Conservation (phyloP, 2,329 filamentous ascomycete species). For the Endoconidiophora laricicola region DNA sequence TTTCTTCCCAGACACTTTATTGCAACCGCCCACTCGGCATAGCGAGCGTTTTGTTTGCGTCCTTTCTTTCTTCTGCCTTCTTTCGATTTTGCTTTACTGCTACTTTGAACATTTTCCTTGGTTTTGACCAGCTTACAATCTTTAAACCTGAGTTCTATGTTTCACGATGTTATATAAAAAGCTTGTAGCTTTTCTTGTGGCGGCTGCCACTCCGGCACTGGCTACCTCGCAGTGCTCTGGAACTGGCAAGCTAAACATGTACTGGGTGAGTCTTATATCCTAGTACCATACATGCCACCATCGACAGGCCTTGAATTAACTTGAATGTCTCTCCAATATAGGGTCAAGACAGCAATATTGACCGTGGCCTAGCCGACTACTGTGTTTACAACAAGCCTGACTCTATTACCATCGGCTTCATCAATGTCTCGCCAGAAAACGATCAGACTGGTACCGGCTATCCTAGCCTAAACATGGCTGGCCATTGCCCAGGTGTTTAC, state of each 20-base stretch:
- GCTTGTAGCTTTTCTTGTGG: slow-evolving; percentile 4
- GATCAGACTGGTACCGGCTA: slow-evolving; percentile 19
- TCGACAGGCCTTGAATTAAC: background rate
- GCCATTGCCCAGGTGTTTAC: slow-evolving; percentile 21
- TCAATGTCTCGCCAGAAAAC: slow-evolving; percentile 24
- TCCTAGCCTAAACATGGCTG: slow-evolving; percentile 25
- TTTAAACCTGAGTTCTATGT: background rate
- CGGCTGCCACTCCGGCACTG: slow-evolving; percentile 17
- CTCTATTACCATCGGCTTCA: slow-evolving; percentile 24
- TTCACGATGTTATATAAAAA: slow-evolving; percentile 8
- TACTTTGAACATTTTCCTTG: background rate
- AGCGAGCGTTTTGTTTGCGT: slow-evolving; percentile 17
- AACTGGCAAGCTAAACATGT: slow-evolving; percentile 23
- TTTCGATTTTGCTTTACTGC: background rate
- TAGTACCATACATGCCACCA: background rate
- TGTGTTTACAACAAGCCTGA: slow-evolving; percentile 23
- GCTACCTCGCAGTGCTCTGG: slow-evolving; percentile 14
- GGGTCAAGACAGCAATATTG: slow-evolving; percentile 21
- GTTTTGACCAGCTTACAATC: background rate
- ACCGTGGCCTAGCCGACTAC: slow-evolving; percentile 19
- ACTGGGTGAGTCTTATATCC: slow-evolving; percentile 21
- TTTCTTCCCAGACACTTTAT: background rate
- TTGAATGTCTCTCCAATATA: slow-evolving; percentile 13
- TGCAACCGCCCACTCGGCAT: slow-evolving; percentile 1
- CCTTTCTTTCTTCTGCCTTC: slow-evolving; percentile 9